Base-by-base conservation (phyloP, 2,329 filamentous ascomycete genomes). In the Penicillium sp. region DNA sequence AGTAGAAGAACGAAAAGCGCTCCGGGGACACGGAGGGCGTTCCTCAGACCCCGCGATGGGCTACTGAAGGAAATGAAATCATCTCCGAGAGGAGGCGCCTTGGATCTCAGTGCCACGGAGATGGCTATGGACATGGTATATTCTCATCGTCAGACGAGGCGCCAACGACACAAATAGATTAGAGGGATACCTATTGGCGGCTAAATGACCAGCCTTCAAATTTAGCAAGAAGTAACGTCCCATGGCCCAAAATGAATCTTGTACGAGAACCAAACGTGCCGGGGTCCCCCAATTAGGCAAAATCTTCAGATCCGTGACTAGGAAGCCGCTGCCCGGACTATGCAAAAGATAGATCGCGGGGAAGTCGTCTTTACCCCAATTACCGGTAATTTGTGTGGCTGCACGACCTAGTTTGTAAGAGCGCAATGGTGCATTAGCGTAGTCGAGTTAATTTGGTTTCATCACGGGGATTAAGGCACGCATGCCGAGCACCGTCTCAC, bases 1-100 rank as follows among this genome's bases (percentile, higher is more conserved):
- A 53, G 52, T 47, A 51, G 59, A 60, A 47, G 35, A 9, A 26
- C 27, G 26, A 47, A 10, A n/a, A 55, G 27, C 35, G 39, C 61
- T 60, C 61, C 61, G 61, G 38, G 55, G 61, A 61, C 61, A 63
- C 61, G 61, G 61, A 62, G 60, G 39, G n/a, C 11, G n/a, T 13
- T 30, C 41, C 36, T 29, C 4, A 46, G 23, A 43, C 29, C 30
- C 53, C 36, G 35, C 34, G 19, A 46, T 18, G 14, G 19, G 16
- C n/a, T 6, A 26, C 23, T 16, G 11, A 32, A 32, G 39, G 26
- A 44, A 32, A 19, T 50, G 14, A 19, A 32, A 4, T 39, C 10
- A 11, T 18, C 38, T 39, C 27, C 18, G 11, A 26, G 39, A 39
- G 19, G 45, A 27, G 32, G n/a, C 23, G 16, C 16, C 19, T 14